These are phyloP conservation scores for Serendipita sp. DNA, from an alignment of 768 basidiomycete species.

Conservation along the genomic window DNA sequence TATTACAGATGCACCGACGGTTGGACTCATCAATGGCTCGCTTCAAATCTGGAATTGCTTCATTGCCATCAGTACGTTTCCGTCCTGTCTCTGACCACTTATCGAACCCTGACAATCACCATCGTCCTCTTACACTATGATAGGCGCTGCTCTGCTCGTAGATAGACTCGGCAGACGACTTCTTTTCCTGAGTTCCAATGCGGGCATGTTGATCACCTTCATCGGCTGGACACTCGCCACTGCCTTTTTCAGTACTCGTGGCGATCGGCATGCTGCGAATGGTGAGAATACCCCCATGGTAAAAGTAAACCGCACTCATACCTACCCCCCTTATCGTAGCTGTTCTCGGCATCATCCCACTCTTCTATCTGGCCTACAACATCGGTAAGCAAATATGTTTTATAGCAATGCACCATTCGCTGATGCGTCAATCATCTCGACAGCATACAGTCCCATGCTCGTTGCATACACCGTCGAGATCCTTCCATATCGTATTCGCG, in stretches of 20 bases:
- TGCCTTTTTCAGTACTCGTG: constrained; percentile 22
- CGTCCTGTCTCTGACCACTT: background rate
- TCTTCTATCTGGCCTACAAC: constrained; percentile 41
- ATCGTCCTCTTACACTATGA: background rate
- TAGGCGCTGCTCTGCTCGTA: constrained; percentile 45
- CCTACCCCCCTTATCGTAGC: background rate
- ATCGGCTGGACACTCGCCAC: constrained; percentile 37
- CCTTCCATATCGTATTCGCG: constrained; percentile 47
- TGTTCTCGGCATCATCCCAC: constrained; percentile 29
- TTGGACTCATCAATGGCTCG: constrained; percentile 40
- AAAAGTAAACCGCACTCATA: background rate
- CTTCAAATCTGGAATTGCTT: constrained; percentile 39
- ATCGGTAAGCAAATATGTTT: constrained; percentile 22
- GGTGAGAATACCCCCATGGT: constrained; percentile 1
- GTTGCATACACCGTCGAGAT: constrained; percentile 49
- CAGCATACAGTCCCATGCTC: constrained; percentile 60
- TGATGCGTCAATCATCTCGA: constrained; percentile 16
- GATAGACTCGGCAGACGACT: constrained; percentile 52
- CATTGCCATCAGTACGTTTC: constrained; percentile 24
- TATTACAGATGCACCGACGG: constrained; percentile 30
- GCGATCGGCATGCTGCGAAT: constrained; percentile 19
- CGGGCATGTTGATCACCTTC: constrained; percentile 41
- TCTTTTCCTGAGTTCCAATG: constrained; percentile 48
- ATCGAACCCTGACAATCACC: background rate
- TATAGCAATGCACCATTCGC: too few relatives aligned